Evolutionary conservation across 2,329 filamentous ascomycete species (phyloP), one percentile per base, ranked within the genome.

Genomic region (Clarireedia hainanense): DNA sequence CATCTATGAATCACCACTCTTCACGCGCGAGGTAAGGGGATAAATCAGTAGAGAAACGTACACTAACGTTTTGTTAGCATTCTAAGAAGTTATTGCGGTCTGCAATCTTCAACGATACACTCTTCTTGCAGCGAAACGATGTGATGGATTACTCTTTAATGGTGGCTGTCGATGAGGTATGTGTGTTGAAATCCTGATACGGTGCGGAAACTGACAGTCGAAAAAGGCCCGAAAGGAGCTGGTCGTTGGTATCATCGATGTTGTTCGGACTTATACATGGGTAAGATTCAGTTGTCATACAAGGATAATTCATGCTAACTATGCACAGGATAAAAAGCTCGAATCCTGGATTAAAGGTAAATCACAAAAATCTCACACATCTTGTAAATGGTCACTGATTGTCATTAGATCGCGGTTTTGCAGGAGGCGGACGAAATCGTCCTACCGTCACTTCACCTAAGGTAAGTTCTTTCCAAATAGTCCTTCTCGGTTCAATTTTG

Each of bases 131-230:
- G 48, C 84, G 91, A 40, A 92, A 97, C 68, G 94, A 97, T 65
- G 94, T 99, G 54, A 99, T 99, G 94, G 94, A 99, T 73, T 99
- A 99, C 74, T 94, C 88, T 24, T 80, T 99, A 46, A 99, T 99
- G 94, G 91, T 96, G 54, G 95, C 92, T 0, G 95, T 99, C 46
- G 92, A 99, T 66, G 94, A 96, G 69, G 60, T 62, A 52, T 30
- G 47, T 52, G 12, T 20, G 15, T 12, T 55, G 23, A 17, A 27
- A 12, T n/a, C 27, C 12, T 36, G 9, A 15, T 26, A 15, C 6
- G n/a, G 20, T 17, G 14, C 39, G 17, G 14, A 12, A 7, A 40
- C 24, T 47, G 23, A 20, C 59, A 27, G 60, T 50, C 17, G 17
- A 15, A 45, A 12, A 37, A 65, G 61, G 79, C 80, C 39, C 82